Evolutionary conservation across 2,329 filamentous ascomycete species (phyloP).

Genomic region (Fusarium oxysporum): DNA sequence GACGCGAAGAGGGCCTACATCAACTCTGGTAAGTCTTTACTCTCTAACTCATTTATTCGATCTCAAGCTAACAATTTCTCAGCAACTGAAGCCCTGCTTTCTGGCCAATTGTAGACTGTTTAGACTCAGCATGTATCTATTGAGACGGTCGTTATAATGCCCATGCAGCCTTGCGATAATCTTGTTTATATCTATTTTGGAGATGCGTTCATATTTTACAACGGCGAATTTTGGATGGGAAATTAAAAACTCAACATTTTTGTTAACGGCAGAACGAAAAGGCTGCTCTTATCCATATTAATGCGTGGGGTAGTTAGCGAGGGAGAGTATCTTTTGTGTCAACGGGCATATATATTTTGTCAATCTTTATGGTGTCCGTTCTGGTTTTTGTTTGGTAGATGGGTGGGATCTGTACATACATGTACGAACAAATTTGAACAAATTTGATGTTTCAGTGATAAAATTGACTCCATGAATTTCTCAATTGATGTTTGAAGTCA

Average conservation of each 20-base stretch:
- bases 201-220: conserved; percentile 10
- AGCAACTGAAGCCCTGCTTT: conserved; percentile 84
- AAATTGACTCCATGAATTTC: no score
- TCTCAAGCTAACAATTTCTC: conserved; percentile 32
- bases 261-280: conserved; percentile 20
- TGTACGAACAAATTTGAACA: conserved; percentile 44
- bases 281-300: conserved; percentile 42
- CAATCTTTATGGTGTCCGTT: conserved; percentile 37
- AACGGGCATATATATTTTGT: conserved; percentile 10
- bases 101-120: conserved; percentile 73
- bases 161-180: conserved; percentile 25
- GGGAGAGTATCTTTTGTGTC: conserved; percentile 22
- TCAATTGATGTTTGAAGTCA: background rate
- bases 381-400: conserved; percentile 30
- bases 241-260: conserved; percentile 41
- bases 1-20: conserved; percentile 94
- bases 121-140: conserved; percentile 19
- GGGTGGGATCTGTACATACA: conserved; percentile 40
- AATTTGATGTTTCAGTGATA: conserved; percentile 19
- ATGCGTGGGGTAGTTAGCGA: conserved; percentile 38
- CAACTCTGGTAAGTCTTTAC: conserved; percentile 76
- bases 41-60: background rate
- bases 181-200: conserved; percentile 22
- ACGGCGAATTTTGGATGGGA: conserved; percentile 40
- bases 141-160: conserved; percentile 35